phyloP scores from a whole-genome alignment of 2,329 filamentous ascomycete species.

The Fusarium ambrosium region DNA sequence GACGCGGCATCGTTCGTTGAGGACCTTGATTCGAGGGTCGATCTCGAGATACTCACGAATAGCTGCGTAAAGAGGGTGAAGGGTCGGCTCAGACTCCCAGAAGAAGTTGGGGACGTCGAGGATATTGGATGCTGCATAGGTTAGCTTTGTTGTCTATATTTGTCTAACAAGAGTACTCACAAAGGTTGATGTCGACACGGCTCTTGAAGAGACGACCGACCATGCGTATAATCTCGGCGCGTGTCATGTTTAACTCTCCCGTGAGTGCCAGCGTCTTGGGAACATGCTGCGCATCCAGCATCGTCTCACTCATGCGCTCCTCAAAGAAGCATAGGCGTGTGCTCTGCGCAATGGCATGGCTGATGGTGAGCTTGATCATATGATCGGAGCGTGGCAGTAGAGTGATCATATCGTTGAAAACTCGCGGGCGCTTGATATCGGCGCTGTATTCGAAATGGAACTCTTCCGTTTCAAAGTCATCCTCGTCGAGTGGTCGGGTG shows the following conservation, averaged over 20 bases:
- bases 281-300: constrained; percentile 92
- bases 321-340: constrained; percentile 98
- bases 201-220: constrained; percentile 92
- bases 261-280: constrained; percentile 90
- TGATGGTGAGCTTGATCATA: constrained; percentile 99
- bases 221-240: constrained; percentile 92
- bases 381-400: constrained; percentile 90
- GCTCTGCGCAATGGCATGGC: constrained; percentile 96
- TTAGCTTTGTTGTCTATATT: constrained; percentile 26
- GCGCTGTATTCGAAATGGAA: constrained; percentile 98
- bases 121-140: constrained; percentile 83
- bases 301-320: constrained; percentile 93
- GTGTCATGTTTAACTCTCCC: constrained; percentile 89
- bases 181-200: constrained; percentile 96
- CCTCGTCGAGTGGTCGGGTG: constrained; percentile 83
- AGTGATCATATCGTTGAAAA: constrained; percentile 99
- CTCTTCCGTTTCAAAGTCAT: constrained; percentile 96
- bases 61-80: constrained; percentile 93
- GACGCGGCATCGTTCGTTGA: constrained; percentile 96
- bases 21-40: constrained; percentile 92
- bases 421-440: constrained; percentile 85
- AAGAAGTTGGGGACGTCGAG: constrained; percentile 97
- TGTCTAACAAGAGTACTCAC: constrained; percentile 66
- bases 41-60: constrained; percentile 98
- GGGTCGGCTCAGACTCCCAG: constrained; percentile 96